A percentile compares a stretch with the other conserved stretches of the same genome.
Evolutionary conservation across 345 rosid genomes (phyloP).

Genomic region (Gossypium turneri): DNA sequence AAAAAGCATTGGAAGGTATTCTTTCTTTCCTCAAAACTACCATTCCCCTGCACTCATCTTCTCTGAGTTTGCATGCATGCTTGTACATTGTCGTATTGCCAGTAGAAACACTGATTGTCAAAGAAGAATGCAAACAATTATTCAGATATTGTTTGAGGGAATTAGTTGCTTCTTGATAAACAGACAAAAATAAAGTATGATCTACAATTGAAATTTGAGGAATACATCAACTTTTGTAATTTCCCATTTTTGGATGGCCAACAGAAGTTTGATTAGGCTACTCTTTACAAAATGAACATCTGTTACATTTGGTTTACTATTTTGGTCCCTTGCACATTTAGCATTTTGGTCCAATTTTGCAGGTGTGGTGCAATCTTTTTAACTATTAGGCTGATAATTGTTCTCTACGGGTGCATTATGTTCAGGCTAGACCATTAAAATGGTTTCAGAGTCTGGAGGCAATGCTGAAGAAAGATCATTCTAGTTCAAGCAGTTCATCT

Average conservation of each 20-base stretch:
- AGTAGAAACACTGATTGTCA: background rate
- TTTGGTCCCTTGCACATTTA: too few relatives aligned
- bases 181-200: too few relatives aligned
- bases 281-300: too few relatives aligned
- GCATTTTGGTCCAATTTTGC: background rate
- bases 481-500: slow-evolving; percentile 54
- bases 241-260: background rate
- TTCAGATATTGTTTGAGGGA: background rate
- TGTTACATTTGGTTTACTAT: too few relatives aligned
- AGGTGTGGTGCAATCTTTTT: background rate
- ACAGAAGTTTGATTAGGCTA: background rate
- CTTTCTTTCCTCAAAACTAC: slow-evolving; percentile 3
- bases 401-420: background rate
- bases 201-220: background rate
- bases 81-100: background rate
- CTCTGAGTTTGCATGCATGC: background rate
- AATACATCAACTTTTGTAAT: background rate
- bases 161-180: background rate
- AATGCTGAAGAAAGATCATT: slow-evolving; percentile 59
- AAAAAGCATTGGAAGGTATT: slow-evolving; percentile 82
- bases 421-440: slow-evolving; percentile 63
- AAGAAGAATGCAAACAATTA: background rate
- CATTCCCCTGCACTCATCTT: background rate
- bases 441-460: slow-evolving; percentile 71
- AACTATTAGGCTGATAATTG: background rate